These are phyloP conservation scores for Chlorophyllum brunneum DNA, from an alignment of 768 basidiomycete species.

Conservation along the genomic window DNA sequence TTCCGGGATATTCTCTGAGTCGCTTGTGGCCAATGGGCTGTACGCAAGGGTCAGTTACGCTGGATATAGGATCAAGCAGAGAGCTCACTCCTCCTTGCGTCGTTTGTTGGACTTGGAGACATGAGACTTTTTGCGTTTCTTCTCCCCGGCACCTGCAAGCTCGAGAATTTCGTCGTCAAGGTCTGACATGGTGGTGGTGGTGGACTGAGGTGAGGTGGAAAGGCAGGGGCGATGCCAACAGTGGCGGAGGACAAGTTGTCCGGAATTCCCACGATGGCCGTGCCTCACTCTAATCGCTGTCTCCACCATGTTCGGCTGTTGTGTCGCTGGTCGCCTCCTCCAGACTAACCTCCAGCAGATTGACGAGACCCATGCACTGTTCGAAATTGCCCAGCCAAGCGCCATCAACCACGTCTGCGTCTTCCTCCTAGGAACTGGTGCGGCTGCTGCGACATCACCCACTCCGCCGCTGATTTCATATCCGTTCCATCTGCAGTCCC, in stretches of 20 bases:
- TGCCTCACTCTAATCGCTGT: background rate
- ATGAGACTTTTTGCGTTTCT: conserved; percentile 60
- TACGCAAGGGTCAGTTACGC: conserved; percentile 8
- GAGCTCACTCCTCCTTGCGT: conserved; percentile 71
- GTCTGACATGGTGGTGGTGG: conserved; percentile 37
- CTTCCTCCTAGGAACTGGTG: conserved; percentile 77
- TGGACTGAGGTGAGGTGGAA: background rate
- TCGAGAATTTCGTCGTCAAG: conserved; percentile 76
- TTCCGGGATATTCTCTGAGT: conserved; percentile 58
- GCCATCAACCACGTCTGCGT: conserved; percentile 84
- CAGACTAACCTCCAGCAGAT: conserved; percentile 81
- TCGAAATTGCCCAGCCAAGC: conserved; percentile 67
- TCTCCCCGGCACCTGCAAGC: conserved; percentile 69
- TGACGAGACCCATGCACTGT: conserved; percentile 80
- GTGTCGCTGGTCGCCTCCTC: conserved; percentile 70
- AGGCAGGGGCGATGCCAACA: background rate
- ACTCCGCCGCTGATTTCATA: conserved; percentile 1
- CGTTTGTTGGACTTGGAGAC: conserved; percentile 46
- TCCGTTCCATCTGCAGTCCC: conserved; percentile 41
- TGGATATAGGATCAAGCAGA: no score
- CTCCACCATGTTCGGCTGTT: conserved; percentile 73
- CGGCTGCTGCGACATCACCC: conserved; percentile 18
- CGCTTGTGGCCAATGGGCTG: conserved; percentile 27
- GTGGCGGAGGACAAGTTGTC: background rate
- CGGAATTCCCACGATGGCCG: conserved; percentile 10